Conservation (phyloP, 441 rosid species). For the Croton laevigatus region DNA sequence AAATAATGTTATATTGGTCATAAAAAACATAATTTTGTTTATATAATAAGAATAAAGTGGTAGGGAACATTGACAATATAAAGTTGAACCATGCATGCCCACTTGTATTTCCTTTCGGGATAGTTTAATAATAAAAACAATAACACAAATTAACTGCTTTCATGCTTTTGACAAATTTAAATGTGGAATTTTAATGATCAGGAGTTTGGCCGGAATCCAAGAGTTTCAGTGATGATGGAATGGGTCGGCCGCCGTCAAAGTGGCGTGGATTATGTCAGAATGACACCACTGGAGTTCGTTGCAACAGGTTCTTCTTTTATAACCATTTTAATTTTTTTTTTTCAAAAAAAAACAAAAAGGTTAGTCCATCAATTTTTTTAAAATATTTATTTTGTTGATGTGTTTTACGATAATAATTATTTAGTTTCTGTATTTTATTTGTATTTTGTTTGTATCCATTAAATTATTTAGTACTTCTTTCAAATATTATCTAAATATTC, state of each 20-base stretch:
- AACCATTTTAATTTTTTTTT: too few species aligned
- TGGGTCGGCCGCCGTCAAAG: conserved; percentile 48
- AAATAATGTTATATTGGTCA: too few species aligned
- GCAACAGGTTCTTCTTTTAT: conserved; percentile 38
- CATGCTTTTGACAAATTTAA: not conserved
- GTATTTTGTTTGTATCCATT: too few species aligned
- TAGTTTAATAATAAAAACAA: conserved; percentile 1
- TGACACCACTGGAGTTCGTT: conserved; percentile 25
- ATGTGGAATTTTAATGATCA: not conserved
- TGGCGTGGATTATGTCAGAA: conserved; percentile 53
- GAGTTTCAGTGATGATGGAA: conserved; percentile 53
- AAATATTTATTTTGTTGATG: too few species aligned
- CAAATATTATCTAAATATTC: too few species aligned
- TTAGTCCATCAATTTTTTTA: too few species aligned
- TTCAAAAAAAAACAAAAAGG: too few species aligned
- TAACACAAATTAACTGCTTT: not conserved
- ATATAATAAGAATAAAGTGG: conserved; percentile 9
- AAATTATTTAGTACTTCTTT: too few species aligned
- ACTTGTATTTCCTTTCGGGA: conserved; percentile 16
- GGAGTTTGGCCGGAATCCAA: conserved; percentile 67
- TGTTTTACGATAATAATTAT: too few species aligned
- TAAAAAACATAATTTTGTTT: not conserved
- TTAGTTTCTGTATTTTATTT: too few species aligned
- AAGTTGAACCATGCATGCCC: conserved; percentile 6
- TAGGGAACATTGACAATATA: conserved; percentile 14